Percentiles rank a stretch among this genome's conserved stretches.
These are phyloP conservation scores for Diaporthe sp. DNA, from an alignment of 2,329 filamentous ascomycete genomes.

Conservation along the genomic window DNA sequence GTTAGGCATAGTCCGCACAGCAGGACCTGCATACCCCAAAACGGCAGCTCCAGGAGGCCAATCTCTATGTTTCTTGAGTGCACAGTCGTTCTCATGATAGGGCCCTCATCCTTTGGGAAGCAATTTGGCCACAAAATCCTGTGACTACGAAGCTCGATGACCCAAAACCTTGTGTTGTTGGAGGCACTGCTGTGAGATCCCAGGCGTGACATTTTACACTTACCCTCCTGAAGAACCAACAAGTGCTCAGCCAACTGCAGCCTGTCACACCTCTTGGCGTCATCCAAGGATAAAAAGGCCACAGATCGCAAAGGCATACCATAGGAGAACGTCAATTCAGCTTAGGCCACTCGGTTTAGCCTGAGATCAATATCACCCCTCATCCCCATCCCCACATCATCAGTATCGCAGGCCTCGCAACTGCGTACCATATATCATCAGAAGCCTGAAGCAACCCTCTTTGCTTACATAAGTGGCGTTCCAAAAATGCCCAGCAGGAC, in stretches of 20 bases:
- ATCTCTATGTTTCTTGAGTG: not conserved
- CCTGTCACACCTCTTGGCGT: constrained; percentile 11
- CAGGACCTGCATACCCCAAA: not conserved
- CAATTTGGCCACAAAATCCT: not conserved
- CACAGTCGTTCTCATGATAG: not conserved
- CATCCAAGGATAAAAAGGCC: not conserved
- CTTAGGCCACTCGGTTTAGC: not conserved
- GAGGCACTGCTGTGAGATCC: not conserved
- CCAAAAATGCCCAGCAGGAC: not conserved
- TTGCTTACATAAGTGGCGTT: no score
- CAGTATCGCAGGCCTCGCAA: not conserved
- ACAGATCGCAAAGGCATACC: not conserved
- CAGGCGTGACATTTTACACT: not conserved
- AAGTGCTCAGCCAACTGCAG: not conserved
- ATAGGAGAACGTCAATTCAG: not conserved
- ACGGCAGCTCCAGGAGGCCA: not conserved
- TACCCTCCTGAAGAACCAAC: not conserved
- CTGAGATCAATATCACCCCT: not conserved
- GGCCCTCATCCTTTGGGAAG: no score
- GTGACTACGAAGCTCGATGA: not conserved
- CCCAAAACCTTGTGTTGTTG: not conserved
- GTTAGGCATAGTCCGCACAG: not conserved
- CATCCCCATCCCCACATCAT: not conserved
- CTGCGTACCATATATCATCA: not conserved
- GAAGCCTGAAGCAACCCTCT: not conserved